Evolutionary conservation across 768 basidiomycete species (phyloP).

Genomic region (Sporobolomyces pararoseus): DNA sequence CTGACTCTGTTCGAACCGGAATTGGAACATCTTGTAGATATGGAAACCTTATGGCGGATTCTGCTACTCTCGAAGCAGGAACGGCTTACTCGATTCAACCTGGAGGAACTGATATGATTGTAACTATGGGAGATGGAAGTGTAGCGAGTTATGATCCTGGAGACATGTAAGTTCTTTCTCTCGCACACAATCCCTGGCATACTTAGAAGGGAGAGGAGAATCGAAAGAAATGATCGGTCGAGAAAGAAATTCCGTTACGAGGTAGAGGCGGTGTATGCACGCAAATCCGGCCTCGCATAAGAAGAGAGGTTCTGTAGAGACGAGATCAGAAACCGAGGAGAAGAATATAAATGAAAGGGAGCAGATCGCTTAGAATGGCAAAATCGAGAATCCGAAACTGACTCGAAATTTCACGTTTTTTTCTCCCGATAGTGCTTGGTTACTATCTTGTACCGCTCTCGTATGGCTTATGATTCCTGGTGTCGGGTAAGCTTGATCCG

Average conservation of each 20-base stretch:
- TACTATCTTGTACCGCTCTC: conserved; percentile 64
- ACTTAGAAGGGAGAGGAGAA: neutral
- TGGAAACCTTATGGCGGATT: conserved; percentile 18
- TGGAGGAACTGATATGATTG: conserved; percentile 41
- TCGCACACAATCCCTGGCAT: no score
- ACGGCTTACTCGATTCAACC: conserved; percentile 26
- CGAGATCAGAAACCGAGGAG: neutral
- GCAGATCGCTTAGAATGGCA: no score
- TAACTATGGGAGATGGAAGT: conserved; percentile 27
- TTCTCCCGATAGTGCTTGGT: conserved; percentile 54
- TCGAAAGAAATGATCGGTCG: neutral
- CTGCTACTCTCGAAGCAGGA: conserved; percentile 3
- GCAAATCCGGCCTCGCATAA: no score
- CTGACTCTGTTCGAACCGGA: neutral
- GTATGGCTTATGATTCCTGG: conserved; percentile 70
- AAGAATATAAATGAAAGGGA: no score
- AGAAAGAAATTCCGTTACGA: neutral
- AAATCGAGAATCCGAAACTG: no score
- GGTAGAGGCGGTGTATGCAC: neutral
- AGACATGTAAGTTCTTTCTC: conserved; percentile 52
- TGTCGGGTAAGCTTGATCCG: conserved; percentile 65
- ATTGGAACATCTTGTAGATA: no score
- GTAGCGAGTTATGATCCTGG: conserved; percentile 58
- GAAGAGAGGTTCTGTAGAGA: neutral
- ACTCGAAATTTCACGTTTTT: no score